A percentile compares a stretch with the other conserved stretches of the same genome.
Evolutionary conservation across 192 early-diverging fungal species (phyloP).

Genomic region (Dissophora ornata): DNA sequence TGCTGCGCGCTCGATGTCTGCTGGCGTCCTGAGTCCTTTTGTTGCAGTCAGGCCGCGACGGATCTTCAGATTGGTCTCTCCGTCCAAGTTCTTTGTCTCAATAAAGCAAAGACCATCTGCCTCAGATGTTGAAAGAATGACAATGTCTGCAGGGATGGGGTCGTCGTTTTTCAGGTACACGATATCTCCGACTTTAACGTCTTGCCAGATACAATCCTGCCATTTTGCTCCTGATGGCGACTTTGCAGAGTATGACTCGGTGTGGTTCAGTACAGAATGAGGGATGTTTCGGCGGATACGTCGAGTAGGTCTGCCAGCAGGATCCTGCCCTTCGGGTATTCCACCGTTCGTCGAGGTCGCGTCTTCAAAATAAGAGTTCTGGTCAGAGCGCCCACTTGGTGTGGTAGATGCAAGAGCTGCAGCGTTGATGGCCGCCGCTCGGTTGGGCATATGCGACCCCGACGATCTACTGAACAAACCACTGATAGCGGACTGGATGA

Average conservation of each 20-base stretch:
- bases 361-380: conserved; percentile 58
- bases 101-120: conserved; percentile 87
- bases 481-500: conserved; percentile 10
- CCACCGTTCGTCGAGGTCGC: conserved; percentile 5
- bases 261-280: conserved; percentile 59
- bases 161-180: conserved; percentile 87
- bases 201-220: conserved; percentile 81
- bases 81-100: conserved; percentile 99
- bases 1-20: conserved; percentile 66
- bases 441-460: not conserved
- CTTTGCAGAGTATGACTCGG: conserved; percentile 28
- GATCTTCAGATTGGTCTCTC: conserved; percentile 97
- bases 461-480: conserved; percentile 8
- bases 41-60: conserved; percentile 76
- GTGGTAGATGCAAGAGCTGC: conserved; percentile 19
- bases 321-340: conserved; percentile 19
- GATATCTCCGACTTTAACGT: conserved; percentile 90
- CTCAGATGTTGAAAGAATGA: conserved; percentile 88
- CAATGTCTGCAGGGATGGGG: conserved; percentile 90
- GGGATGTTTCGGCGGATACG: conserved; percentile 52
- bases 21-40: conserved; percentile 61
- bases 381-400: conserved; percentile 43
- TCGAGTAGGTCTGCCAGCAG: conserved; percentile 31
- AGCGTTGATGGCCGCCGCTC: conserved; percentile 36
- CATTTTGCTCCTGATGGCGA: conserved; percentile 56